Evolutionary conservation across 352 stramenopile genomes (phyloP).

Genomic region (Thraustochytrium sp.): DNA sequence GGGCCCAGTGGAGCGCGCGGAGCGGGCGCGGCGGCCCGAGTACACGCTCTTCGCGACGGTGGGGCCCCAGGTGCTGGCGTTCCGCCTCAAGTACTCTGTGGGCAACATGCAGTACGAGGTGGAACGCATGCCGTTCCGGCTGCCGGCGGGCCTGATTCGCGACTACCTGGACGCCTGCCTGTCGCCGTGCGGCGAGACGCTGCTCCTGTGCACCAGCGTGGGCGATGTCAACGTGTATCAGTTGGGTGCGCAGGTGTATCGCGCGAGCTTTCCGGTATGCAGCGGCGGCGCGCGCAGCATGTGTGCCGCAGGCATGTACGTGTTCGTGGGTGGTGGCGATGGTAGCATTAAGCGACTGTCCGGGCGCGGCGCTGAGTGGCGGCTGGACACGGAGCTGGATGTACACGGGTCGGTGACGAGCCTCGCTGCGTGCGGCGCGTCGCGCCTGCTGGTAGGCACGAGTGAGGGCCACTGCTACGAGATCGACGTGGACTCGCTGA

Average conservation of each 20-base stretch:
- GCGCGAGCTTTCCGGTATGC: conserved; percentile 57
- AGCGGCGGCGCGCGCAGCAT: conserved; percentile 51
- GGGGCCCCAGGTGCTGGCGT: conserved; percentile 40
- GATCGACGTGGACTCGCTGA: not conserved
- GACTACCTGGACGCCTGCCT: conserved; percentile 48
- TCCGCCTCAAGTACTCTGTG: conserved; percentile 52
- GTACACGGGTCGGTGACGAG: conserved; percentile 34
- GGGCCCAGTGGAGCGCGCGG: not conserved
- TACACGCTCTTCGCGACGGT: conserved; percentile 36
- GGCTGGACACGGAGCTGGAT: conserved; percentile 55
- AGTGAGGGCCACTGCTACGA: not conserved
- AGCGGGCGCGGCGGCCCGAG: conserved; percentile 31
- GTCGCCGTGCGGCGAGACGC: conserved; percentile 36
- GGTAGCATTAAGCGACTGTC: conserved; percentile 73
- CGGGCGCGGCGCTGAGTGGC: conserved; percentile 69
- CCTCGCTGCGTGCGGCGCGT: not conserved
- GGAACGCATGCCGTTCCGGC: conserved; percentile 39
- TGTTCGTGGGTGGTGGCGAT: conserved; percentile 75
- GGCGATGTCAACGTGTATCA: conserved; percentile 78
- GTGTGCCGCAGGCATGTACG: conserved; percentile 58
- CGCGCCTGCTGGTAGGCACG: conserved; percentile 27
- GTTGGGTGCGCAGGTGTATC: conserved; percentile 69
- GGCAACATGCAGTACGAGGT: conserved; percentile 51
- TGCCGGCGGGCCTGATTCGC: conserved; percentile 50
- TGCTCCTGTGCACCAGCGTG: conserved; percentile 53